Evolutionary conservation across 1,284 basidiomycete genomes (phyloP).

Genomic region (Microbotryum saponariae): DNA sequence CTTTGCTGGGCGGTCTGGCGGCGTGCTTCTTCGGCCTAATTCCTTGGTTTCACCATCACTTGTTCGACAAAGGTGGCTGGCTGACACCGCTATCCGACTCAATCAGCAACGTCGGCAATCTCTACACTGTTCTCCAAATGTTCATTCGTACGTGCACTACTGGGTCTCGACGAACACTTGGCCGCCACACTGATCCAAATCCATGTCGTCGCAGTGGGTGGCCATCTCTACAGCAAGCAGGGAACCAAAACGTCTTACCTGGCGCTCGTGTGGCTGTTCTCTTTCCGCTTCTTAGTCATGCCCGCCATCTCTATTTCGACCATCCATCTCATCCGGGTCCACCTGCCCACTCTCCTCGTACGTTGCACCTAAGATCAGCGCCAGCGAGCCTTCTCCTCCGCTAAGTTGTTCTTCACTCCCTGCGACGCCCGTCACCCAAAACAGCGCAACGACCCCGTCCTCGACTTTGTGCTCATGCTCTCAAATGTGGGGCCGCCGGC

Average conservation of each 20-base stretch:
- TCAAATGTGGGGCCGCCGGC: slow-evolving; percentile 41
- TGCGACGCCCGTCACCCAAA: neutral
- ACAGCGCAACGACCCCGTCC: slow-evolving; percentile 24
- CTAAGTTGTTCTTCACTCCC: neutral
- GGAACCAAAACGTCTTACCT: slow-evolving; percentile 23
- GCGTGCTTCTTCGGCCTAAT: slow-evolving; percentile 39
- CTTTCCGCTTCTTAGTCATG: slow-evolving; percentile 39
- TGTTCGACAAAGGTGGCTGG: slow-evolving; percentile 35
- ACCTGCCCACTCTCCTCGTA: slow-evolving; percentile 32
- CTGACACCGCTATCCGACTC: slow-evolving; percentile 31
- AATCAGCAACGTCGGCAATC: slow-evolving; percentile 37
- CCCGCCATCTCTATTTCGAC: slow-evolving; percentile 35
- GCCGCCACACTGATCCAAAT: neutral
- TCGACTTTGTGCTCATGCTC: slow-evolving; percentile 40
- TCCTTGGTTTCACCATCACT: slow-evolving; percentile 34
- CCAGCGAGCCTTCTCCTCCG: neutral
- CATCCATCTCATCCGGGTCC: slow-evolving; percentile 35
- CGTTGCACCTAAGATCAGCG: neutral
- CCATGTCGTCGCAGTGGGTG: slow-evolving; percentile 23
- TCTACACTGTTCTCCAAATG: slow-evolving; percentile 41
- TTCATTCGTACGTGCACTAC: slow-evolving; percentile 25
- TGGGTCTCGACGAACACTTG: neutral
- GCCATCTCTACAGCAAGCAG: slow-evolving; percentile 32
- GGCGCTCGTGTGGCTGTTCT: slow-evolving; percentile 37
- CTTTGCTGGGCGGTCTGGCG: slow-evolving; percentile 38